A percentile compares a stretch with the other conserved stretches of the same genome.
These are phyloP conservation scores for Penicillium thymicola DNA, from an alignment of 2,329 filamentous ascomycete species.

Conservation along the genomic window DNA sequence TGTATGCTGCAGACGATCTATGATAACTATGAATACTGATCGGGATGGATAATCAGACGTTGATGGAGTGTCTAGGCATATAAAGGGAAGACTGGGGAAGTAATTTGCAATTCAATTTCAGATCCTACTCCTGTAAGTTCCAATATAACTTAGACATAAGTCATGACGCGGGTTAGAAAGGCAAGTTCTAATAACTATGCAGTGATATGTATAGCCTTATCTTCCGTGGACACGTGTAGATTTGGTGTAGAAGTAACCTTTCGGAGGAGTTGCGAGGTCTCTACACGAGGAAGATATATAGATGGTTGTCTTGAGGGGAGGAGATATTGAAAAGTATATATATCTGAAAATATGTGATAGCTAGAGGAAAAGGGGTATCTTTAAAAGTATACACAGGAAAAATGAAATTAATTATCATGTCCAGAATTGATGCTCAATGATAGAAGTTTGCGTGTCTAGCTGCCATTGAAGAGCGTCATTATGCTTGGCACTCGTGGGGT, in stretches of 20 bases:
- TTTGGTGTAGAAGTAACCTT: no score
- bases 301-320: background rate
- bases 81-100: no score
- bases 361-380: background rate
- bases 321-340: background rate
- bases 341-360: background rate
- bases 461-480: background rate
- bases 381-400: background rate
- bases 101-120: background rate
- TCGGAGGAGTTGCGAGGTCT: background rate
- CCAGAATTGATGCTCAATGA: background rate
- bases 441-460: background rate
- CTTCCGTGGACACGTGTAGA: no score
- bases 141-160: background rate
- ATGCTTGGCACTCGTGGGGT: conserved; percentile 5
- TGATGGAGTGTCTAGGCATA: background rate
- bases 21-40: background rate
- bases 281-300: background rate
- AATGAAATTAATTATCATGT: background rate
- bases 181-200: background rate
- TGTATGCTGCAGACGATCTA: background rate
- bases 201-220: background rate
- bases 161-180: background rate
- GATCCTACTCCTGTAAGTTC: background rate
- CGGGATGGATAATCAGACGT: no score